Conservation (phyloP, 2,329 filamentous ascomycete genomes). For the Madurella fahalii region DNA sequence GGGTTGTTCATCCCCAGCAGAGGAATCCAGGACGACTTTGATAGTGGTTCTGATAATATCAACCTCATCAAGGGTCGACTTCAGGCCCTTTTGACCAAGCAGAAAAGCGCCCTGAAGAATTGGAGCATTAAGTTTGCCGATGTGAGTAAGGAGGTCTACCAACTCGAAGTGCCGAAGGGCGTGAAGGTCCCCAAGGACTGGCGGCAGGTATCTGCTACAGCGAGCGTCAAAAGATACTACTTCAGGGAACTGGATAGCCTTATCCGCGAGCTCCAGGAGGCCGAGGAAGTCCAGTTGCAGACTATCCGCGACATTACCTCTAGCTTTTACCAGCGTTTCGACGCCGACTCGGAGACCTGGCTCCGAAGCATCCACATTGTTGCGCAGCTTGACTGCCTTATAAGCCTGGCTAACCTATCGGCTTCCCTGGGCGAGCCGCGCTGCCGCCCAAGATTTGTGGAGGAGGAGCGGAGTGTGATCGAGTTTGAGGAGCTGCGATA, state of each 20-base stretch:
- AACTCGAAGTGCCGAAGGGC: conserved; percentile 82
- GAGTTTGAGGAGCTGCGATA: conserved; percentile 91
- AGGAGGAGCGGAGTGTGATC: conserved; percentile 79
- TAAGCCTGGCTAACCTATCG: conserved; percentile 88
- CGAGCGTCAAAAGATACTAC: conserved; percentile 89
- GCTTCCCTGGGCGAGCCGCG: conserved; percentile 77
- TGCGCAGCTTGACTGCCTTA: conserved; percentile 88
- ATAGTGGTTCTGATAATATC: conserved; percentile 73
- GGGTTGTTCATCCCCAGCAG: conserved; percentile 80
- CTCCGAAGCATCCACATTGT: conserved; percentile 84
- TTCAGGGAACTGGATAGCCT: conserved; percentile 76
- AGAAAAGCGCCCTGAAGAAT: conserved; percentile 70
- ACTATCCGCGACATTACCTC: conserved; percentile 81
- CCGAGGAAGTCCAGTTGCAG: conserved; percentile 88
- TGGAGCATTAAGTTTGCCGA: conserved; percentile 72
- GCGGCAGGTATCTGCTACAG: conserved; percentile 95
- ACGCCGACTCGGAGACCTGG: conserved; percentile 81
- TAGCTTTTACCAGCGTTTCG: conserved; percentile 83
- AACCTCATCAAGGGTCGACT: conserved; percentile 71
- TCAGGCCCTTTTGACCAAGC: conserved; percentile 64
- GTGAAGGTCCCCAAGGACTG: conserved; percentile 83
- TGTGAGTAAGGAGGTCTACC: conserved; percentile 95
- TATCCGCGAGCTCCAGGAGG: conserved; percentile 85
- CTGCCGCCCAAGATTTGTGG: conserved; percentile 81
- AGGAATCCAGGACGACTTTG: conserved; percentile 89